Conservation (phyloP, 805 yeast genomes). For the Scheffersomyces spartinae region DNA sequence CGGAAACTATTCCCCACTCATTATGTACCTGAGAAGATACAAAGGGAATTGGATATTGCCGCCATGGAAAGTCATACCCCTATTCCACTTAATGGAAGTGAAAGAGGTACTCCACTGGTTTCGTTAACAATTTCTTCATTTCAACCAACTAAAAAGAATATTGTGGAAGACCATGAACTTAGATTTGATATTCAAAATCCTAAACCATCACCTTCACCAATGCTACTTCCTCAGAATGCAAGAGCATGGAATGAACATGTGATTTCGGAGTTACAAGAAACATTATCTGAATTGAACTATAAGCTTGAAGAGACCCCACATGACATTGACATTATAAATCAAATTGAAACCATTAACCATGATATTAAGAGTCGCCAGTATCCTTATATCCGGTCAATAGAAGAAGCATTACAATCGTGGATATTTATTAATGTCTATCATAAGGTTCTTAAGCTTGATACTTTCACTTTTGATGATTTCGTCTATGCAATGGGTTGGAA, state of each 20-base stretch:
- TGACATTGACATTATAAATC: too few species aligned
- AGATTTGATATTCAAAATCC: constrained; percentile 21
- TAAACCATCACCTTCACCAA: constrained; percentile 12
- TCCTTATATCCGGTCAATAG: too few species aligned
- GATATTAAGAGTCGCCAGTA: too few species aligned
- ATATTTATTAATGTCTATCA: constrained; percentile 62
- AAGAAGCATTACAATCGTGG: constrained; percentile 61
- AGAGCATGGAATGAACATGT: constrained; percentile 9
- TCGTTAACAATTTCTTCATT: constrained; percentile 2
- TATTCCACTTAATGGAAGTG: too few species aligned
- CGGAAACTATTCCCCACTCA: constrained; percentile 24
- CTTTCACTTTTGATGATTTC: constrained; percentile 73
- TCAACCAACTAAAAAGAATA: constrained; percentile 19
- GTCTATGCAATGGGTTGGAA: constrained; percentile 44
- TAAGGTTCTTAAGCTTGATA: constrained; percentile 51
- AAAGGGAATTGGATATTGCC: constrained; percentile 8
- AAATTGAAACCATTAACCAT: too few species aligned
- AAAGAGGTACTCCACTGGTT: not conserved
- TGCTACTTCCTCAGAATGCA: constrained; percentile 16
- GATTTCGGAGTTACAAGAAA: constrained; percentile 3
- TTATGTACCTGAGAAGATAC: constrained; percentile 17
- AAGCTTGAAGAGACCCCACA: not conserved
- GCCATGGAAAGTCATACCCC: constrained; percentile 3
- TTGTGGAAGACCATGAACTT: constrained; percentile 17
- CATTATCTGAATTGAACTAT: not conserved